Evolutionary conservation across 164 flowering plant genomes (phyloP).

Genomic region (Aristolochia californica): DNA sequence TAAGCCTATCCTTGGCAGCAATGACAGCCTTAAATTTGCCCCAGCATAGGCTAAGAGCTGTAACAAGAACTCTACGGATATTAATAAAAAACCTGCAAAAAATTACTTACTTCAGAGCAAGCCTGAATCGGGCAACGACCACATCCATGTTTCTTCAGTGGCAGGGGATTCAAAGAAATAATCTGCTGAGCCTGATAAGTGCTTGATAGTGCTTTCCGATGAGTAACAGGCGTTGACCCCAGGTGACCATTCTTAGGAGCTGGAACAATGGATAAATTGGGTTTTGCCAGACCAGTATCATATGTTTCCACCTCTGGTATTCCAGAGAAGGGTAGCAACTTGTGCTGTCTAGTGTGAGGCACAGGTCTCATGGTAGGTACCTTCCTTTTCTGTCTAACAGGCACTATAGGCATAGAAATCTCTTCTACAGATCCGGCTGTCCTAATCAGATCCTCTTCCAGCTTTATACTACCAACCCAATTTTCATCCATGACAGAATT

Average conservation of each 20-base stretch:
- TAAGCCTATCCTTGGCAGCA: too few relatives aligned
- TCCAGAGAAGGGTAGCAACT: slow-evolving; percentile 65
- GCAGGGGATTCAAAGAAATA: slow-evolving; percentile 84
- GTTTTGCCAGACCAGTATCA: slow-evolving; percentile 42
- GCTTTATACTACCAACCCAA: slow-evolving; percentile 5
- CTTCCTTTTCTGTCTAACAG: slow-evolving; percentile 37
- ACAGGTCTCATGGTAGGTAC: slow-evolving; percentile 90
- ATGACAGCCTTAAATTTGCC: too few relatives aligned
- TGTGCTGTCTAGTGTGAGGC: slow-evolving; percentile 67
- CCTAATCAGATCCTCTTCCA: slow-evolving; percentile 14
- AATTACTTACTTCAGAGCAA: slow-evolving; percentile 80
- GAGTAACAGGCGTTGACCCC: slow-evolving; percentile 39
- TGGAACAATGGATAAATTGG: slow-evolving; percentile 31
- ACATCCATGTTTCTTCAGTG: slow-evolving; percentile 97
- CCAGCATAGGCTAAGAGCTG: too few relatives aligned
- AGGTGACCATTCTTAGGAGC: slow-evolving; percentile 36
- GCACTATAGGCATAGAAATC: slow-evolving; percentile 7
- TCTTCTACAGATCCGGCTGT: slow-evolving; percentile 17
- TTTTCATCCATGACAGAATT: slow-evolving; percentile 10
- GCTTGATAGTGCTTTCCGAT: slow-evolving; percentile 57
- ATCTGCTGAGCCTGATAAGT: slow-evolving; percentile 72
- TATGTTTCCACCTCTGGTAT: slow-evolving; percentile 38
- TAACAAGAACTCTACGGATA: too few relatives aligned
- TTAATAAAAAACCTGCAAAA: too few relatives aligned
- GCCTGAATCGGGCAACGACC: slow-evolving; percentile 69